Evolutionary conservation across 257 asterid species (phyloP).

Genomic region (Phtheirospermum japonicum): DNA sequence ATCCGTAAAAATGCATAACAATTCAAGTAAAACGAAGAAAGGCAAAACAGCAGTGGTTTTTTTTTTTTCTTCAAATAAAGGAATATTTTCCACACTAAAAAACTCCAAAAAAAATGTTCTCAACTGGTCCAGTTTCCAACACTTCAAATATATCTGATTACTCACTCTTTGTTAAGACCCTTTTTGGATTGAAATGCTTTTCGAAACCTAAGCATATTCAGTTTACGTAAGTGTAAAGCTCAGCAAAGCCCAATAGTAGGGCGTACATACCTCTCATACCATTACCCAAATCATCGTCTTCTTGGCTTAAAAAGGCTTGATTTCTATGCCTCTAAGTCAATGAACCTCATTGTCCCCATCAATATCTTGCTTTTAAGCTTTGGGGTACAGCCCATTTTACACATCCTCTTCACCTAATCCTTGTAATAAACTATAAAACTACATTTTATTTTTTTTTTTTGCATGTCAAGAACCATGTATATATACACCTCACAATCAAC

Average conservation of each 20-base stretch:
- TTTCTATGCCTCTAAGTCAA: conserved; percentile 42
- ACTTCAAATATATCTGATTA: no score
- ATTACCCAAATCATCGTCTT: not conserved
- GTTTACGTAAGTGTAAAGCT: conserved; percentile 34
- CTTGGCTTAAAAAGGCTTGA: conserved; percentile 31
- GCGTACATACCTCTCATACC: conserved; percentile 25
- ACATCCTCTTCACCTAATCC: conserved; percentile 39
- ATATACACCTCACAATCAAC: conserved; percentile 7
- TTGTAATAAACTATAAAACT: not conserved
- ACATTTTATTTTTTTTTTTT: no score
- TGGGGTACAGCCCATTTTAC: conserved; percentile 30
- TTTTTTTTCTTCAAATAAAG: no score
- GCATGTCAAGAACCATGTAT: no score
- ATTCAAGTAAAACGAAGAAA: no score
- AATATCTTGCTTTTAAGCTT: conserved; percentile 52
- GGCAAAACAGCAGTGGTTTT: no score
- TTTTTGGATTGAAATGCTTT: no score
- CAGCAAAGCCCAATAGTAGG: conserved; percentile 26
- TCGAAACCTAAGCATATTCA: not conserved
- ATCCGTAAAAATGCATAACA: no score
- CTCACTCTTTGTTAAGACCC: no score
- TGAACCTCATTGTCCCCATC: conserved; percentile 39
- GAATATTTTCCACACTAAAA: no score
- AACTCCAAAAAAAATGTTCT: no score
- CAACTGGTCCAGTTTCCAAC: no score